A percentile compares a stretch with the other conserved stretches of the same genome.
These are phyloP conservation scores for Sextonia rubra DNA, from an alignment of 164 flowering plant species.

Conservation along the genomic window DNA sequence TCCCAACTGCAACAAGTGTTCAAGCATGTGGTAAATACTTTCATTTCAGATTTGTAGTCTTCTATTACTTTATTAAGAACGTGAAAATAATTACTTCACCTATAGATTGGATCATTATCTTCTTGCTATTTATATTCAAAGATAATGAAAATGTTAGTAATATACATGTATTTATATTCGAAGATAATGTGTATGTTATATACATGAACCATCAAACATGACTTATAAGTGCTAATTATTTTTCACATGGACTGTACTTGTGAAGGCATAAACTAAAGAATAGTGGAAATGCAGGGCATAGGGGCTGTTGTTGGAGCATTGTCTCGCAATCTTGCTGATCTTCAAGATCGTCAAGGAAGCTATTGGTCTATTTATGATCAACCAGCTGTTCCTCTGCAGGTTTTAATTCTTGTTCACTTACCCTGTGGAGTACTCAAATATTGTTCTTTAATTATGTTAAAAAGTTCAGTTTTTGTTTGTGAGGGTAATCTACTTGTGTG, in stretches of 20 bases:
- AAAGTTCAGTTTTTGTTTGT: background rate
- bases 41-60: background rate
- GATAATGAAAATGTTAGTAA: too few relatives aligned
- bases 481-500: background rate
- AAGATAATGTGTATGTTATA: background rate
- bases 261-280: background rate
- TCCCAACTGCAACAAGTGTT: constrained; percentile 72
- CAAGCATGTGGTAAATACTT: constrained; percentile 51
- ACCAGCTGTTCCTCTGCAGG: constrained; percentile 10
- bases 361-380: constrained; percentile 16
- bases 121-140: too few relatives aligned
- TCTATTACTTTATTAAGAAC: background rate
- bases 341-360: constrained; percentile 42
- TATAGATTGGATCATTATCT: background rate
- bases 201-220: background rate
- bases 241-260: background rate
- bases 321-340: constrained; percentile 53
- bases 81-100: background rate
- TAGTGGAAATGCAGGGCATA: constrained; percentile 34
- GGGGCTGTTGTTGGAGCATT: constrained; percentile 58
- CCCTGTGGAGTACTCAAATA: background rate
- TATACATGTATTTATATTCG: background rate
- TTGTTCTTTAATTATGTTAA: background rate
- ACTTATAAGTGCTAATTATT: too few relatives aligned
- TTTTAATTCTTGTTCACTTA: background rate